phyloP scores from a whole-genome alignment of 352 stramenopile species.

The Globisporangium carolinianum region DNA sequence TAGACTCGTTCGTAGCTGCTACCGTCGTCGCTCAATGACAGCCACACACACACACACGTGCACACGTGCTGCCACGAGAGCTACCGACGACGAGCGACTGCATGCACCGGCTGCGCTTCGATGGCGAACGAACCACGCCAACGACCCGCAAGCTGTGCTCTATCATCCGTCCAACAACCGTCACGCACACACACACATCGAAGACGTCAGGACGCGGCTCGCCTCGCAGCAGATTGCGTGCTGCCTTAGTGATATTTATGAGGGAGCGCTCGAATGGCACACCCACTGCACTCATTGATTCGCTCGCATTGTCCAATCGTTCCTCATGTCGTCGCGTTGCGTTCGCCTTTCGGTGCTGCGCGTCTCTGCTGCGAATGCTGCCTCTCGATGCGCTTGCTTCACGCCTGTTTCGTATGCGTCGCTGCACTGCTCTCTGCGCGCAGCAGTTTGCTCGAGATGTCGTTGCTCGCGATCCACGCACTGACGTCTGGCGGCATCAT shows the following conservation, averaged over 20 bases:
- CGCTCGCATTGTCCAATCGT: no score
- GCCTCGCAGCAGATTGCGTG: background rate
- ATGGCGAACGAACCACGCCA: background rate
- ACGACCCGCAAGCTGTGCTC: conserved; percentile 7
- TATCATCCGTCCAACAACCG: conserved; percentile 8
- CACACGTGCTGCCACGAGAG: background rate
- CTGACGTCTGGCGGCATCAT: conserved; percentile 42
- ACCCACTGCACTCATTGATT: no score
- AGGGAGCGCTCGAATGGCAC: no score
- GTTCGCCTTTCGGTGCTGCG: no score
- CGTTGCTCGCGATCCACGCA: conserved; percentile 73
- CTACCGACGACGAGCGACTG: background rate
- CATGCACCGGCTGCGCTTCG: background rate
- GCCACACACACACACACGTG: background rate
- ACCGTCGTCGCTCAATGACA: background rate
- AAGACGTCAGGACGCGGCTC: background rate
- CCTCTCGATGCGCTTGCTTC: background rate
- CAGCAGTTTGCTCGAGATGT: conserved; percentile 63
- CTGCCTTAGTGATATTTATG: no score
- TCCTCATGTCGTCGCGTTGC: no score
- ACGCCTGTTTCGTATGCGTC: background rate
- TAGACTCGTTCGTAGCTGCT: background rate
- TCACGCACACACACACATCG: background rate
- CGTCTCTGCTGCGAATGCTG: no score
- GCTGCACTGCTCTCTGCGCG: conserved; percentile 25